Evolutionary conservation across 2,329 filamentous ascomycete genomes (phyloP).

Genomic region (Ceratocystis huliohia): DNA sequence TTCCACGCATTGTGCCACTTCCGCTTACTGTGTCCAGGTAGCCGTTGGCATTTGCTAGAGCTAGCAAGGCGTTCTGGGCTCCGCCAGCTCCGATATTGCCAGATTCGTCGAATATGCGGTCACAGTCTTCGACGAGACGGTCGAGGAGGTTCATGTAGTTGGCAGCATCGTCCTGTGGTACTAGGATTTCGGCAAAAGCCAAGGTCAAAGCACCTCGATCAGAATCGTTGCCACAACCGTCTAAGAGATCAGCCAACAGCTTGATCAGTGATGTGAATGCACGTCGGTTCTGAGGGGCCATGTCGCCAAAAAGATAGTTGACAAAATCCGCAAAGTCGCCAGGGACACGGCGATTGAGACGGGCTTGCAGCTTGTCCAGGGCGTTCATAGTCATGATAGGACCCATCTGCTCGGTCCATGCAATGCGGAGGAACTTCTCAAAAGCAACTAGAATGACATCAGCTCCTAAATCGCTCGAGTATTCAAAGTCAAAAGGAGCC

Average conservation of each 20-base stretch:
- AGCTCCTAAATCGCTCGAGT: conserved; percentile 60
- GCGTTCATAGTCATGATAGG: conserved; percentile 62
- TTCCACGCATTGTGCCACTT: conserved; percentile 35
- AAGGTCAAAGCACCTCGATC: conserved; percentile 79
- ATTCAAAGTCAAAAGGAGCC: conserved; percentile 64
- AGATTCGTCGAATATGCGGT: conserved; percentile 66
- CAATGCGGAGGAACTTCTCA: conserved; percentile 79
- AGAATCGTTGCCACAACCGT: conserved; percentile 81
- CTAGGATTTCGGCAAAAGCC: conserved; percentile 77
- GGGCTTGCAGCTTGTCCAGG: conserved; percentile 61
- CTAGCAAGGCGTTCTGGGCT: conserved; percentile 19
- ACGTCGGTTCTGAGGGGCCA: conserved; percentile 57
- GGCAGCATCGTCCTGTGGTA: conserved; percentile 47
- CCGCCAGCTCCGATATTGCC: conserved; percentile 20
- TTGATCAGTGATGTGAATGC: conserved; percentile 77
- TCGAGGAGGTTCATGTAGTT: conserved; percentile 83
- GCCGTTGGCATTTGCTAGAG: conserved; percentile 29
- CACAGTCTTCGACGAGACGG: conserved; percentile 77
- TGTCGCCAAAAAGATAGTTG: conserved; percentile 49
- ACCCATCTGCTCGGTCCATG: conserved; percentile 81
- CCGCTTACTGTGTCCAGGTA: conserved; percentile 43
- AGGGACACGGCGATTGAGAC: conserved; percentile 51
- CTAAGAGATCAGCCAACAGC: conserved; percentile 72
- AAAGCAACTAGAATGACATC: conserved; percentile 86
- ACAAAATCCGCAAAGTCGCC: conserved; percentile 62